phyloP scores from a whole-genome alignment of 768 basidiomycete genomes.

The Saitozyma podzolica region DNA sequence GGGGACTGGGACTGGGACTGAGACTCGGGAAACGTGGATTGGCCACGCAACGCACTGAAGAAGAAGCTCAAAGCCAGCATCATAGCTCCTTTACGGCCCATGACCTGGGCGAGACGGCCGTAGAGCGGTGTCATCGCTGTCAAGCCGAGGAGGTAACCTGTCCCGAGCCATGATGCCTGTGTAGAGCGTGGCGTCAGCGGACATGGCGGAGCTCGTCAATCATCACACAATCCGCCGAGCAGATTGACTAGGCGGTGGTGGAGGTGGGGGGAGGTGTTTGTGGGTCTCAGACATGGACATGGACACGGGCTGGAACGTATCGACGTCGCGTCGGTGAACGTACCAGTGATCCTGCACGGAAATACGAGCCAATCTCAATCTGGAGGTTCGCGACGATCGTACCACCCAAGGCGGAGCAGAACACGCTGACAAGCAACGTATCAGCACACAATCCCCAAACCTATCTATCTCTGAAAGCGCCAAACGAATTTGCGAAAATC shows the following conservation, averaged over 20 bases:
- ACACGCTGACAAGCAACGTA: conserved; percentile 23
- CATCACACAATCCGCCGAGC: no score
- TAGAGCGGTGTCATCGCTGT: conserved; percentile 45
- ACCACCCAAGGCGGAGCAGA: conserved; percentile 35
- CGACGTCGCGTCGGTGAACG: not conserved
- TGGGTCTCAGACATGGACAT: no score
- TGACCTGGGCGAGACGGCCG: conserved; percentile 28
- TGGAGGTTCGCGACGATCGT: conserved; percentile 44
- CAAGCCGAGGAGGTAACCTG: conserved; percentile 36
- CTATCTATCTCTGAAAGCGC: not conserved
- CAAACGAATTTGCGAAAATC: not conserved
- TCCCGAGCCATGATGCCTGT: conserved; percentile 41
- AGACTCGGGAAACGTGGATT: not conserved
- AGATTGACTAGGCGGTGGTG: no score
- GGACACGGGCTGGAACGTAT: not conserved
- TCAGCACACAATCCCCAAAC: not conserved
- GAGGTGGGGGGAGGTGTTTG: no score
- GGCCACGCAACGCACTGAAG: conserved; percentile 16
- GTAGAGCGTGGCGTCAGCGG: not conserved
- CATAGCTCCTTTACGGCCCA: conserved; percentile 35
- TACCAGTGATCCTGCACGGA: conserved; percentile 38
- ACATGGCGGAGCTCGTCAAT: not conserved
- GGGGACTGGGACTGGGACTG: no score
- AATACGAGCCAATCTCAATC: conserved; percentile 43
- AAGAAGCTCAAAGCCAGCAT: conserved; percentile 26